Evolutionary conservation across 2,329 filamentous ascomycete genomes (phyloP).

Genomic region (Cladosporium sp.): DNA sequence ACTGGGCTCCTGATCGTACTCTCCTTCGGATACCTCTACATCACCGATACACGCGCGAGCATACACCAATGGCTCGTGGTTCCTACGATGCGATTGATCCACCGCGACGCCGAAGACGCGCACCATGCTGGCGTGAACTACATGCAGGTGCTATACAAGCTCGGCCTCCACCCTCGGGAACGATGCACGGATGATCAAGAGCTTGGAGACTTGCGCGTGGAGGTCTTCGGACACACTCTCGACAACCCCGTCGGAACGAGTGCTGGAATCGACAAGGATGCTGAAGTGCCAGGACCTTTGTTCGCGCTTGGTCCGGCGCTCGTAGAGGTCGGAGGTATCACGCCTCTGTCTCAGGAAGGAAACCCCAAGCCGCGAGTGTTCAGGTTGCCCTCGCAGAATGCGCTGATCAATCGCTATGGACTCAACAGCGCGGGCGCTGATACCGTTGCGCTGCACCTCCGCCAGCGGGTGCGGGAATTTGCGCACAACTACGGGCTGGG

Average conservation of each 20-base stretch:
- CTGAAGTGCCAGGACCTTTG: constrained; percentile 76
- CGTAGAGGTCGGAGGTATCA: constrained; percentile 88
- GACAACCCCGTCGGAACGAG: constrained; percentile 88
- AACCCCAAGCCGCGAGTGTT: constrained; percentile 88
- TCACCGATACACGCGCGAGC: constrained; percentile 49
- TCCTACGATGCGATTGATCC: constrained; percentile 58
- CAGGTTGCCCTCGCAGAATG: constrained; percentile 73
- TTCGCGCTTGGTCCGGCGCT: constrained; percentile 79
- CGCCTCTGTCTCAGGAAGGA: constrained; percentile 77
- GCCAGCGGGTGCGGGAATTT: constrained; percentile 70
- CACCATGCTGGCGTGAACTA: constrained; percentile 70
- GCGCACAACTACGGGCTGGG: constrained; percentile 65
- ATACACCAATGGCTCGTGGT: constrained; percentile 50
- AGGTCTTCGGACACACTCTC: constrained; percentile 71
- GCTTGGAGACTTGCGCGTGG: constrained; percentile 47
- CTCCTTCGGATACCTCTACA: constrained; percentile 44
- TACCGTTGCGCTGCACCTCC: constrained; percentile 70
- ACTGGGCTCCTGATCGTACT: constrained; percentile 47
- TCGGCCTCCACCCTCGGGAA: constrained; percentile 77
- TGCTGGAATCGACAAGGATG: constrained; percentile 93
- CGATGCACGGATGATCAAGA: constrained; percentile 55
- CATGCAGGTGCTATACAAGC: constrained; percentile 65
- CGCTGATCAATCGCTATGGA: constrained; percentile 91
- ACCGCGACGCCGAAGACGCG: constrained; percentile 81
- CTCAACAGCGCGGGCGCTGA: constrained; percentile 90